Conservation (phyloP, 805 yeast genomes). For the Spathaspora boniae region DNA sequence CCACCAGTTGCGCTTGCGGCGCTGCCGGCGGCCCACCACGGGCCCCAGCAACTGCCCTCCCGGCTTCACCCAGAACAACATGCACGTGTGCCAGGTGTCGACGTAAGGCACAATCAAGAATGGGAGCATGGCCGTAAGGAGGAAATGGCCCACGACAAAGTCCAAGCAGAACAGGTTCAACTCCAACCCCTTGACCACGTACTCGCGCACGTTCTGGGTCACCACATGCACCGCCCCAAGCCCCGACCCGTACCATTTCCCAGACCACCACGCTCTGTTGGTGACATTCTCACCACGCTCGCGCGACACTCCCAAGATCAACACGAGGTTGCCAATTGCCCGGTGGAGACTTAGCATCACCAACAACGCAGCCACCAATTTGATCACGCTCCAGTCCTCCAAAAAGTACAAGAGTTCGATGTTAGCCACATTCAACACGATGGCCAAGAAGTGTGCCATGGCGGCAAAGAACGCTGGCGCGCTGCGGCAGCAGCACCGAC, state of each 20-base stretch:
- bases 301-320: conserved; percentile 34
- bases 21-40: conserved; percentile 38
- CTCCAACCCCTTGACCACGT: conserved; percentile 43
- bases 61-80: conserved; percentile 50
- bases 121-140: conserved; percentile 39
- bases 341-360: conserved; percentile 37
- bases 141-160: conserved; percentile 41
- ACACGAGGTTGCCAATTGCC: conserved; percentile 22
- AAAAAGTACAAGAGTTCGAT: conserved; percentile 36
- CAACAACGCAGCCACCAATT: conserved; percentile 38
- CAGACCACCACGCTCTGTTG: conserved; percentile 55
- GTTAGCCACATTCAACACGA: conserved; percentile 28
- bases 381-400: conserved; percentile 40
- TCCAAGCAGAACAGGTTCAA: conserved; percentile 46
- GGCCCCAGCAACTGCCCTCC: conserved; percentile 32
- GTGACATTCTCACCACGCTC: conserved; percentile 40
- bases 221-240: conserved; percentile 32
- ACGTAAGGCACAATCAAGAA: conserved; percentile 42
- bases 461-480: conserved; percentile 38
- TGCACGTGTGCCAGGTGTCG: conserved; percentile 46
- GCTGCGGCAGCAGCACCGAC: conserved; percentile 27
- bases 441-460: conserved; percentile 33
- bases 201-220: conserved; percentile 47
- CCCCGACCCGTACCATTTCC: conserved; percentile 42
- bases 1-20: conserved; percentile 19